Percentiles rank a stretch among this genome's conserved stretches.
These are phyloP conservation scores for Cryptococcus maquisensis DNA, from an alignment of 1,284 basidiomycete genomes.

Conservation along the genomic window DNA sequence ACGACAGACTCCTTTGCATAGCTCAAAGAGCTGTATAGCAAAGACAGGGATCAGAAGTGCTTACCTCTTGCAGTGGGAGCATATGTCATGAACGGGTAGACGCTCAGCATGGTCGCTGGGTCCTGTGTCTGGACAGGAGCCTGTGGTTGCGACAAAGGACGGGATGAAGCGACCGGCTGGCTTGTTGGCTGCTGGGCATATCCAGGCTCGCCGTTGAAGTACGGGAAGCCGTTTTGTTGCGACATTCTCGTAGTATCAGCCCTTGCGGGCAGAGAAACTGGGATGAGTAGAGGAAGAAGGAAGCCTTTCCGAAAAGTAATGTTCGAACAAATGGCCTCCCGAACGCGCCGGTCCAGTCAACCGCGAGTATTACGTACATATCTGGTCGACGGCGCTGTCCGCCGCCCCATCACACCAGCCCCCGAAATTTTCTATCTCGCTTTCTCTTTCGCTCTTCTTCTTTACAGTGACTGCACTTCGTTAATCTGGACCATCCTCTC, in stretches of 20 bases:
- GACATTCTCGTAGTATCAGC: neutral
- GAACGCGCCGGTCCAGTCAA: too few species aligned
- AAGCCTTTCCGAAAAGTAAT: neutral
- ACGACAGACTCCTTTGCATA: neutral
- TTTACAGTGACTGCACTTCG: slow-evolving; percentile 16
- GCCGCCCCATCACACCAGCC: neutral
- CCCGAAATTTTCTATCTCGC: slow-evolving; percentile 10
- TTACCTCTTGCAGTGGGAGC: slow-evolving; percentile 46
- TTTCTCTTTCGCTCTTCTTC: slow-evolving; percentile 9
- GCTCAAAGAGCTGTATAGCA: neutral
- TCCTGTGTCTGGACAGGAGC: slow-evolving; percentile 11
- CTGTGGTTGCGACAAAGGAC: neutral
- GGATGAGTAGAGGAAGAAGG: neutral
- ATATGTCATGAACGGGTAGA: slow-evolving; percentile 46
- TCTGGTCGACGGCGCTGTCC: too few species aligned
- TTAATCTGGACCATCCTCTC: slow-evolving; percentile 13
- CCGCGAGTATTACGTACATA: too few species aligned
- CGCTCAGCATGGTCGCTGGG: slow-evolving; percentile 35
- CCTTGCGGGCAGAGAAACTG: neutral
- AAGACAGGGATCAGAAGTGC: slow-evolving; percentile 8
- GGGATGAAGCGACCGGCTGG: neutral
- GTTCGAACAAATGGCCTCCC: neutral
- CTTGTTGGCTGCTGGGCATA: neutral
- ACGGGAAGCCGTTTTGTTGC: neutral
- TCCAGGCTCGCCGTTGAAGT: too few species aligned